Conservation (phyloP, 257 asterid genomes). For the Solanum dulcamara region DNA sequence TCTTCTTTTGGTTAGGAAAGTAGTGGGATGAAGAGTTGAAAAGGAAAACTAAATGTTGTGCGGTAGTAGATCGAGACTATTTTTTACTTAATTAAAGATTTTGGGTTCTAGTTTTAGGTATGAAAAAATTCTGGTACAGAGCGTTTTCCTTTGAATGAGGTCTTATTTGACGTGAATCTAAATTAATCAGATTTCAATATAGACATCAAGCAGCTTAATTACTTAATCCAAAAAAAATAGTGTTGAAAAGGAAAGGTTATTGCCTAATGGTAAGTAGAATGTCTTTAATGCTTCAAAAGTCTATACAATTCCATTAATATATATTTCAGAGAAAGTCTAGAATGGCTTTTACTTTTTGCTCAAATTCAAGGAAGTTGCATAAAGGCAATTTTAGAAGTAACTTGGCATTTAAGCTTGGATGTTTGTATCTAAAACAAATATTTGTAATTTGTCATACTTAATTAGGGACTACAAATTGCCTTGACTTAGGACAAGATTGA, state of each 20-base stretch:
- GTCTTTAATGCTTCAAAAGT: constrained; percentile 23
- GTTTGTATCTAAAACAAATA: background rate
- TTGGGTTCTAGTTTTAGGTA: background rate
- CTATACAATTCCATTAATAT: background rate
- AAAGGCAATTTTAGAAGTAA: background rate
- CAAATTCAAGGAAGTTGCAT: background rate
- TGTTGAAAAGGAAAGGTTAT: constrained; percentile 8
- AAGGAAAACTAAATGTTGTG: background rate
- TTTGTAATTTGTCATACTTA: background rate
- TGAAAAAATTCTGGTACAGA: background rate
- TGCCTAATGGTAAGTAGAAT: constrained; percentile 12
- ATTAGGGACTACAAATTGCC: background rate
- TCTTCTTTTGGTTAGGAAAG: background rate
- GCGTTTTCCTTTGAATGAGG: background rate
- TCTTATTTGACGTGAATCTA: background rate
- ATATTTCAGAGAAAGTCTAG: constrained; percentile 11
- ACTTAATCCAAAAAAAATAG: too few relatives aligned
- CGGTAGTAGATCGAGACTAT: too few relatives aligned
- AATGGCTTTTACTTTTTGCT: constrained; percentile 3
- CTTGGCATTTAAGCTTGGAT: background rate
- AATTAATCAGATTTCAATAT: background rate
- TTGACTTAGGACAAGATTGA: background rate
- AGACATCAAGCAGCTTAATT: too few relatives aligned
- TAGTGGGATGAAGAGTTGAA: constrained; percentile 1
- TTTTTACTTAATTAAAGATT: too few relatives aligned